phyloP scores from a whole-genome alignment of 2,329 filamentous ascomycete species.

The Microdochium trichocladiopsis region DNA sequence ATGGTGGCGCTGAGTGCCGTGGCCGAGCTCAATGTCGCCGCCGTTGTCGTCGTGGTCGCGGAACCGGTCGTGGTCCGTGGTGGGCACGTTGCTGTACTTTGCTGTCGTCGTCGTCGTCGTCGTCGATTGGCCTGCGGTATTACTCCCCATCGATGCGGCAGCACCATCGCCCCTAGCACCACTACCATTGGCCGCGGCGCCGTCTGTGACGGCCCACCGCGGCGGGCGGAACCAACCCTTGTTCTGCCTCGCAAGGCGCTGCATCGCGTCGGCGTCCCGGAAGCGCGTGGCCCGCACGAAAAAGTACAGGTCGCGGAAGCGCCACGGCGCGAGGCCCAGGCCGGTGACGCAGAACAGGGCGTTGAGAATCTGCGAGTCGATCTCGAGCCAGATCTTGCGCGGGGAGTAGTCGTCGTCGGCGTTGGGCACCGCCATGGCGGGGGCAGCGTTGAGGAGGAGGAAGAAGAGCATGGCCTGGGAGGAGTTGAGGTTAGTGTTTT shows the following conservation, averaged over 20 bases:
- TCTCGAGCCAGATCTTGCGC: constrained; percentile 76
- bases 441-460: constrained; percentile 15
- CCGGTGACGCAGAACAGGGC: constrained; percentile 81
- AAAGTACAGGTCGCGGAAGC: constrained; percentile 73
- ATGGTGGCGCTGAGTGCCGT: not conserved
- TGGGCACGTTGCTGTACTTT: not conserved
- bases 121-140: no score
- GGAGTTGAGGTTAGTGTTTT: not conserved
- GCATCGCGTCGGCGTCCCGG: constrained; percentile 11
- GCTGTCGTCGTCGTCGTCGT: not conserved
- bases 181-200: not conserved
- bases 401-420: constrained; percentile 47
- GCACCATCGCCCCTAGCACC: no score
- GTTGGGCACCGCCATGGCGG: constrained; percentile 5
- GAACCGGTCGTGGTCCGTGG: not conserved
- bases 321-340: constrained; percentile 79
- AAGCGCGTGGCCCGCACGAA: constrained; percentile 2
- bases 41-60: no score
- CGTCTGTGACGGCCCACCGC: constrained; percentile 9
- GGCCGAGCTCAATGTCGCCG: not conserved
- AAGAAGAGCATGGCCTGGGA: constrained; percentile 20
- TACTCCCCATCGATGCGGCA: no score
- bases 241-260: constrained; percentile 11
- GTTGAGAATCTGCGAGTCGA: constrained; percentile 76
- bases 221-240: constrained; percentile 18